Percentiles rank a stretch among this genome's conserved stretches.
These are phyloP conservation scores for Catunica adiposa DNA, from an alignment of 2,329 filamentous ascomycete genomes.

Conservation along the genomic window DNA sequence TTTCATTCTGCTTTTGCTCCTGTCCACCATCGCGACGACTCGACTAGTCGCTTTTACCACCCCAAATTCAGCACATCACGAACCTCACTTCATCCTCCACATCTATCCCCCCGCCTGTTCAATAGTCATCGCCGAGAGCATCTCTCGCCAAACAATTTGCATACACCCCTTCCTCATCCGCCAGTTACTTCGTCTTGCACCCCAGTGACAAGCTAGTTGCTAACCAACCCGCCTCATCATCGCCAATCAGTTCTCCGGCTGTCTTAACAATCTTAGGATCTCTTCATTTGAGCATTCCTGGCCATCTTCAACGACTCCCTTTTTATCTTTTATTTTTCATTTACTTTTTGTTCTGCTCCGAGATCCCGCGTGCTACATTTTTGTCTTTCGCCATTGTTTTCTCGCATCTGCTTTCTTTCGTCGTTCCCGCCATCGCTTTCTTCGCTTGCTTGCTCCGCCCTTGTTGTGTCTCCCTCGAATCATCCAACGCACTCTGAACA, in stretches of 20 bases:
- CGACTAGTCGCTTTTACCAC: background rate
- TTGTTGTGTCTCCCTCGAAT: background rate
- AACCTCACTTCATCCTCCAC: background rate
- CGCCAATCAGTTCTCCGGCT: background rate
- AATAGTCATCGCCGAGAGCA: background rate
- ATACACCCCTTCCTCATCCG: background rate
- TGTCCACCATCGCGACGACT: background rate
- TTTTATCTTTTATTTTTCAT: background rate
- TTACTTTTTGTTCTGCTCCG: background rate
- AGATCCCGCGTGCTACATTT: background rate
- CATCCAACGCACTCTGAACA: background rate
- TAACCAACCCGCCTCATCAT: background rate
- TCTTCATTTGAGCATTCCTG: slow-evolving; percentile 1
- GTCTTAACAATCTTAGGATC: background rate
- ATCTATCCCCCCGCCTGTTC: background rate
- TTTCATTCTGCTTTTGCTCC: background rate
- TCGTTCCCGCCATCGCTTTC: background rate
- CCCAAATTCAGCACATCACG: background rate
- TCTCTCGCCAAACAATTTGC: background rate
- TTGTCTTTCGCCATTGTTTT: background rate
- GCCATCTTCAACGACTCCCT: background rate
- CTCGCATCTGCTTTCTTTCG: background rate
- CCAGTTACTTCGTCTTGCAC: background rate
- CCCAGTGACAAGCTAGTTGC: background rate
- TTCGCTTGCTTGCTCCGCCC: background rate